These are phyloP conservation scores for Danielia reshetovae DNA, from an alignment of 805 yeast genomes.

Conservation along the genomic window DNA sequence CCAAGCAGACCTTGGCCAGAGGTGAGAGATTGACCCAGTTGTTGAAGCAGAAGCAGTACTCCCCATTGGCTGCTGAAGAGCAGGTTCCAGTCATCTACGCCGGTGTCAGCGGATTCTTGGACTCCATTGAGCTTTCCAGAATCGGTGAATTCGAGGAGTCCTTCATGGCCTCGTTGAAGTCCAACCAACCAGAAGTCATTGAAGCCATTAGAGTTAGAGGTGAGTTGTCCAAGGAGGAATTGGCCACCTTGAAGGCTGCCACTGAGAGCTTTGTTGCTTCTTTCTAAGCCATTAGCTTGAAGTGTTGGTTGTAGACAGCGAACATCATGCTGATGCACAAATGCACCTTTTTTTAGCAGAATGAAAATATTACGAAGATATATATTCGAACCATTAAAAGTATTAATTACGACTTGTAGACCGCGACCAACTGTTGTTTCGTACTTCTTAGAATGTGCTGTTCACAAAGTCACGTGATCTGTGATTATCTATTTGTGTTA, in stretches of 20 bases:
- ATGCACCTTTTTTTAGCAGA: slow-evolving; percentile 11
- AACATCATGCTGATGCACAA: slow-evolving; percentile 6
- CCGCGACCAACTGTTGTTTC: no score
- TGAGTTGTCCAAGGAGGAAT: slow-evolving; percentile 81
- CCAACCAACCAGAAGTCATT: slow-evolving; percentile 82
- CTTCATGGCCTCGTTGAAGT: slow-evolving; percentile 87
- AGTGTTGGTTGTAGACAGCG: slow-evolving; percentile 1
- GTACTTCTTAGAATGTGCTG: no score
- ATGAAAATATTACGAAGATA: slow-evolving; percentile 16
- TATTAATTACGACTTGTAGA: slow-evolving; percentile 3
- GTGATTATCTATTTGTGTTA: no score
- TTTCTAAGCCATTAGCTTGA: slow-evolving; percentile 42
- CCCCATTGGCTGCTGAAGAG: slow-evolving; percentile 97
- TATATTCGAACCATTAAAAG: slow-evolving; percentile 9
- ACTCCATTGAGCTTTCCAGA: slow-evolving; percentile 76
- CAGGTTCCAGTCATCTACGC: slow-evolving; percentile 98
- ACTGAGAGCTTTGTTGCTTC: slow-evolving; percentile 92
- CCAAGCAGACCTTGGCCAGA: slow-evolving; percentile 97
- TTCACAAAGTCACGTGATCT: no score
- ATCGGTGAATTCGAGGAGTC: slow-evolving; percentile 88
- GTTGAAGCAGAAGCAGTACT: slow-evolving; percentile 95
- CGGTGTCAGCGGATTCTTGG: slow-evolving; percentile 99
- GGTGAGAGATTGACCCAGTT: slow-evolving; percentile 99
- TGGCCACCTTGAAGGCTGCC: slow-evolving; percentile 84
- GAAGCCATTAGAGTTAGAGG: slow-evolving; percentile 85